These are phyloP conservation scores for Kalaharituber pfeilii DNA, from an alignment of 2,329 filamentous ascomycete genomes.

Conservation along the genomic window DNA sequence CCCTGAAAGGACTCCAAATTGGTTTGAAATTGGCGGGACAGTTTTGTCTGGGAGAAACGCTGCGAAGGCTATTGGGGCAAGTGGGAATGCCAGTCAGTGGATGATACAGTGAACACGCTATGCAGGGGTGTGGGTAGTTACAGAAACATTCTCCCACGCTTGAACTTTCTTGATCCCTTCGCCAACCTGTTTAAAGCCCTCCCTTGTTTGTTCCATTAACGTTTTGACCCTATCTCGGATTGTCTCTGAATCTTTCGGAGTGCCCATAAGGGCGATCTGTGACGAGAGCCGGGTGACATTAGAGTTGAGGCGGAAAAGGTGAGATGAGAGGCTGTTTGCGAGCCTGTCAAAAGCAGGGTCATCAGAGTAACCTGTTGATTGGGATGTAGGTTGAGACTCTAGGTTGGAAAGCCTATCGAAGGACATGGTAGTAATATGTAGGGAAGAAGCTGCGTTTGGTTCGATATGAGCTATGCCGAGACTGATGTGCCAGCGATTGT, in stretches of 20 bases:
- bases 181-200: conserved; percentile 76
- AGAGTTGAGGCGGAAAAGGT: conserved; percentile 73
- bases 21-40: conserved; percentile 81
- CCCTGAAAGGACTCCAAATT: conserved; percentile 80
- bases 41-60: conserved; percentile 89
- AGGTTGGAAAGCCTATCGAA: neutral
- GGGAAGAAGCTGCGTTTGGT: too few species aligned
- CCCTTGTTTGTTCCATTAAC: conserved; percentile 67
- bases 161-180: conserved; percentile 88
- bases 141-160: conserved; percentile 66
- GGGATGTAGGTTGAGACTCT: conserved; percentile 27
- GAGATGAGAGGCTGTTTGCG: conserved; percentile 66
- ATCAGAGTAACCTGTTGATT: conserved; percentile 64
- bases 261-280: conserved; percentile 73
- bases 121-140: too few species aligned
- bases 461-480: too few species aligned
- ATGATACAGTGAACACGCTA: too few species aligned
- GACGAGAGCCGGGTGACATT: conserved; percentile 72
- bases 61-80: conserved; percentile 82
- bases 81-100: too few species aligned
- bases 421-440: too few species aligned
- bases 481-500: too few species aligned
- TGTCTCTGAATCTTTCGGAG: conserved; percentile 75
- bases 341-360: conserved; percentile 81
- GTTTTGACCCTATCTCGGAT: conserved; percentile 81